phyloP scores from a whole-genome alignment of 2,329 filamentous ascomycete genomes.

The Myriangium duriaei region DNA sequence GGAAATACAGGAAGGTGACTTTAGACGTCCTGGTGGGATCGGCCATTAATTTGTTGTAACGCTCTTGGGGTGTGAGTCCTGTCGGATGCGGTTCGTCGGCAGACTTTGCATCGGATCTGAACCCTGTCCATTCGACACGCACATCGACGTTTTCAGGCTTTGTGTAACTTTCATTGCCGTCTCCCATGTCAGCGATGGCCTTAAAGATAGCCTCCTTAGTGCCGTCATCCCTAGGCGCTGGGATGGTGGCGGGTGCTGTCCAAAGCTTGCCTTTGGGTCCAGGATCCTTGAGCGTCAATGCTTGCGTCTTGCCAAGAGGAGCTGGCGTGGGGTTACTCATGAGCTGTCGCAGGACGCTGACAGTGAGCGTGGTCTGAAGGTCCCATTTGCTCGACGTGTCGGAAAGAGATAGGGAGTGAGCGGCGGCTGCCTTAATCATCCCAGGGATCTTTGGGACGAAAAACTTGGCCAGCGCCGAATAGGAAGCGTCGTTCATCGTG shows the following conservation, averaged over 20 bases:
- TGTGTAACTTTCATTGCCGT: slow-evolving; percentile 26
- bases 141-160: slow-evolving; percentile 45
- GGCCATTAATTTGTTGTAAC: slow-evolving; percentile 54
- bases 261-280: slow-evolving; percentile 69
- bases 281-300: slow-evolving; percentile 46
- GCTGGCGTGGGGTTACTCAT: slow-evolving; percentile 34
- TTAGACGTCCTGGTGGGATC: slow-evolving; percentile 44
- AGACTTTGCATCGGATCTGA: slow-evolving; percentile 42
- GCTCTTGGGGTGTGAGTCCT: slow-evolving; percentile 46
- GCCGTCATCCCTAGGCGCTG: slow-evolving; percentile 37
- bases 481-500: slow-evolving; percentile 17
- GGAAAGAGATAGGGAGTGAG: slow-evolving; percentile 55
- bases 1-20: slow-evolving; percentile 58
- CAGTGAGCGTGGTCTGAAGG: slow-evolving; percentile 57
- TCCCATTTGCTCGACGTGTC: slow-evolving; percentile 65
- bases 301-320: slow-evolving; percentile 52
- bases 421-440: slow-evolving; percentile 47
- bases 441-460: slow-evolving; percentile 48
- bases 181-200: slow-evolving; percentile 44
- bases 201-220: slow-evolving; percentile 46
- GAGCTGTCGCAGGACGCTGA: slow-evolving; percentile 59
- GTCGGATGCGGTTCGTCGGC: slow-evolving; percentile 38
- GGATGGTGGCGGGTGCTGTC: slow-evolving; percentile 59
- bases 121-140: slow-evolving; percentile 67
- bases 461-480: slow-evolving; percentile 19